Percentiles rank a stretch among this genome's conserved stretches.
These are phyloP conservation scores for Ophiostoma ulmi DNA, from an alignment of 2,329 filamentous ascomycete species.

Conservation along the genomic window DNA sequence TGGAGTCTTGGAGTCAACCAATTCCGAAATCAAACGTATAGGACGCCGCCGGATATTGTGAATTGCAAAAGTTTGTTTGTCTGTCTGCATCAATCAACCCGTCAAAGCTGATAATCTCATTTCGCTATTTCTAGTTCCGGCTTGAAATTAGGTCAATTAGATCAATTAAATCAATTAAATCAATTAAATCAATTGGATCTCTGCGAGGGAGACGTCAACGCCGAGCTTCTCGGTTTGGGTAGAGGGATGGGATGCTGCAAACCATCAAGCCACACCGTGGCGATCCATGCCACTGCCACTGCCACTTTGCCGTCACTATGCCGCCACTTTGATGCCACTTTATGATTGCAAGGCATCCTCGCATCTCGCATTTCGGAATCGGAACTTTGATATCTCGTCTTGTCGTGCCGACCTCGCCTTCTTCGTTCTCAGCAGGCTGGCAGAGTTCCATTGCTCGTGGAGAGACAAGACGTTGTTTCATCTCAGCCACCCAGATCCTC, in stretches of 20 bases:
- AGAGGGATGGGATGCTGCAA: background rate
- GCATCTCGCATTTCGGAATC: no score
- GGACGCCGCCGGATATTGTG: no score
- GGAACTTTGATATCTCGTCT: no score
- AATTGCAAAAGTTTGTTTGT: no score
- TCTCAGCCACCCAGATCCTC: background rate
- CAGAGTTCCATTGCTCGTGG: slow-evolving; percentile 7
- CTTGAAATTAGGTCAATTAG: background rate
- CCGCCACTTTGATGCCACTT: no score
- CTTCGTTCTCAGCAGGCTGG: background rate
- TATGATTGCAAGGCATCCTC: no score
- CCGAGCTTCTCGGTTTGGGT: background rate
- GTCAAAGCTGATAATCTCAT: background rate
- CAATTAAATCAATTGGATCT: no score
- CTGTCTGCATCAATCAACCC: background rate
- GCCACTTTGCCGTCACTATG: background rate
- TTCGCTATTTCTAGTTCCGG: slow-evolving; percentile 7
- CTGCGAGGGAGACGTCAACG: background rate
- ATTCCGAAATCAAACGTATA: no score
- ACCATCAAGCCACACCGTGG: background rate
- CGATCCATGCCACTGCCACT: background rate
- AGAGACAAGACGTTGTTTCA: background rate
- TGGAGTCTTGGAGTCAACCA: no score
- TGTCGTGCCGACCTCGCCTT: no score
- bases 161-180: background rate